Evolutionary conservation across 2,329 filamentous ascomycete species (phyloP).

Genomic region (Alternaria brassicae): DNA sequence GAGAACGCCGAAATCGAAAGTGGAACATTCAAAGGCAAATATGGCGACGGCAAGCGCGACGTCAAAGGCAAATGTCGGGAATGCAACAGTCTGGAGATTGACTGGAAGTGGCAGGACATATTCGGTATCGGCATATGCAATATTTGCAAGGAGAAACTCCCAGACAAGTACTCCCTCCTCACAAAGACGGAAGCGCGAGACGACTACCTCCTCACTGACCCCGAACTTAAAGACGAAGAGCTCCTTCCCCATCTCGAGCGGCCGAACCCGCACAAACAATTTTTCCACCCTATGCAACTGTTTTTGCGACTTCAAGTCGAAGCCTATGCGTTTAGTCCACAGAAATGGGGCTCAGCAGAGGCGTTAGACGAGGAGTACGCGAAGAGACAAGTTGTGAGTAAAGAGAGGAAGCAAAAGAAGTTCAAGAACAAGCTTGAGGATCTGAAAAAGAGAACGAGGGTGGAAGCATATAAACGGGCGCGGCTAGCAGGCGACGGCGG

Average conservation of each 20-base stretch:
- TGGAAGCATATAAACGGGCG: slow-evolving; percentile 80
- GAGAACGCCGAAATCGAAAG: slow-evolving; percentile 52
- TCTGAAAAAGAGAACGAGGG: slow-evolving; percentile 89
- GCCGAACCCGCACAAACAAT: slow-evolving; percentile 93
- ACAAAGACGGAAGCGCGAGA: slow-evolving; percentile 97
- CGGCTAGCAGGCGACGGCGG: slow-evolving; percentile 53
- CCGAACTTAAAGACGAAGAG: slow-evolving; percentile 87
- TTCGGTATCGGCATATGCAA: slow-evolving; percentile 79
- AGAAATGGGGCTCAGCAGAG: slow-evolving; percentile 90
- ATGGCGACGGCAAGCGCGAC: slow-evolving; percentile 44
- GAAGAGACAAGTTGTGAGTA: slow-evolving; percentile 78
- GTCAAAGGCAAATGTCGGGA: slow-evolving; percentile 79
- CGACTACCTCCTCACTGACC: slow-evolving; percentile 94
- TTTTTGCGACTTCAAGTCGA: slow-evolving; percentile 94
- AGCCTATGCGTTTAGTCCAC: slow-evolving; percentile 80
- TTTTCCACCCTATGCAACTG: slow-evolving; percentile 99
- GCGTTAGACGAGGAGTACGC: slow-evolving; percentile 89
- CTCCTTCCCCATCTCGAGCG: slow-evolving; percentile 85
- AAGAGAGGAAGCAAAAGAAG: slow-evolving; percentile 85
- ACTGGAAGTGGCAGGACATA: slow-evolving; percentile 92
- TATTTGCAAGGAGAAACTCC: slow-evolving; percentile 84
- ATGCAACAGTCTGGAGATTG: slow-evolving; percentile 84
- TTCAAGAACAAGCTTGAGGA: slow-evolving; percentile 90
- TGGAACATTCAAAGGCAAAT: slow-evolving; percentile 44
- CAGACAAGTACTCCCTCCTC: slow-evolving; percentile 92